Evolutionary conservation across 768 basidiomycete genomes (phyloP), one percentile per base, ranked within the genome.

Genomic region (Phaeotremella skinneri): DNA sequence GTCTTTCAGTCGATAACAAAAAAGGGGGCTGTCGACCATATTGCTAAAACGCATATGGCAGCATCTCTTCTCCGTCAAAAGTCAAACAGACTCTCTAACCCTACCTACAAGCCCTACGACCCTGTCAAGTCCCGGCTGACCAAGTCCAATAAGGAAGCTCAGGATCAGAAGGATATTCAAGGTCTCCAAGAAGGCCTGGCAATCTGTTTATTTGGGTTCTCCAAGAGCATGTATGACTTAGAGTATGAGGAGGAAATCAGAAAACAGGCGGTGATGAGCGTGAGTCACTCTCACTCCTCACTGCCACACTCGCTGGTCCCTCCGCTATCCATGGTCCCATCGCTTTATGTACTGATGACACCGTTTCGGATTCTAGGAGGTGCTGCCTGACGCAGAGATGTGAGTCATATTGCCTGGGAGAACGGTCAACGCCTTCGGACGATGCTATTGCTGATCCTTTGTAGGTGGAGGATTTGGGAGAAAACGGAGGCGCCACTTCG

Each of bases 381-480:
- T 76, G 1, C 48, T 76, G 30, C 75, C 75, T 2, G 71, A 74
- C 52, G 66, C 72, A 14, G 63, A 61, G 30, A 75, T 73, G 75
- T 73, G 54, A 60, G 68, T 62, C 26, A 31, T 11, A 13, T 30
- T 27, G 16, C 49, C 20, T 51, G 21, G 11, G 21, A 9, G 20
- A 25, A 26, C 20, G 9, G 2, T 27, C 21, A 3, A 9, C 20
- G 14, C 13, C 9, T 2, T 25, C 26, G 13, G 16, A 31, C 17
- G 20, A 16, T 11, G 20, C 11, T 49, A 6, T 37, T 1, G 14
- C 49, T n/a, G 29, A 53, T 14, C 20, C 21, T n/a, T 30, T 17
- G n/a, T 41, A 70, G 69, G 60, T 75, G 75, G 75, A 31, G 47
- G 21, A 72, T 68, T 56, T 76, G 75, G 75, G 73, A 70, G 53